phyloP scores from a whole-genome alignment of 257 asterid species.

The Solanum peruvianum region DNA sequence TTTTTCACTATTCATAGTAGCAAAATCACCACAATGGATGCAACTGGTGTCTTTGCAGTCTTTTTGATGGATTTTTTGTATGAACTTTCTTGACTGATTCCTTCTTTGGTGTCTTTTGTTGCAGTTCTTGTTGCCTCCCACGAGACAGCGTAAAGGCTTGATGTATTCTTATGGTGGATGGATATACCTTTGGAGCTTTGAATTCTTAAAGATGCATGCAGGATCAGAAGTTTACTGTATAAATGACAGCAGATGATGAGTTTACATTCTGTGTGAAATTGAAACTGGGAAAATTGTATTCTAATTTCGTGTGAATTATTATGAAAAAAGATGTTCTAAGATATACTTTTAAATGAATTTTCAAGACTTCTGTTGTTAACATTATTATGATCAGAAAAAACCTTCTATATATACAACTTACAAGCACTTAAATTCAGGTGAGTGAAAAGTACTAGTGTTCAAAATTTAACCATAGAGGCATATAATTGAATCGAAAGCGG shows the following conservation, averaged over 20 bases:
- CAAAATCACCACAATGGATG: background rate
- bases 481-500: too few species aligned
- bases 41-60: background rate
- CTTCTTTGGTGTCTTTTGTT: background rate
- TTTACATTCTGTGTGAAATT: background rate
- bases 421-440: background rate
- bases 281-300: background rate
- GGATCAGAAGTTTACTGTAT: background rate
- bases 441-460: background rate
- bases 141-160: background rate
- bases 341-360: background rate
- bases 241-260: background rate
- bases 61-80: background rate
- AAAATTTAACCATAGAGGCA: background rate
- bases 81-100: background rate
- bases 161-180: background rate
- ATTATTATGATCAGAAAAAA: background rate
- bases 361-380: background rate
- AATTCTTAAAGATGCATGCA: background rate
- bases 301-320: background rate
- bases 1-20: background rate
- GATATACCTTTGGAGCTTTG: background rate
- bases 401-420: background rate
- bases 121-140: background rate
- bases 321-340: background rate